These are phyloP conservation scores for Acanthamoeba lenticulata DNA, from an alignment of 208 protist species.

Conservation along the genomic window DNA sequence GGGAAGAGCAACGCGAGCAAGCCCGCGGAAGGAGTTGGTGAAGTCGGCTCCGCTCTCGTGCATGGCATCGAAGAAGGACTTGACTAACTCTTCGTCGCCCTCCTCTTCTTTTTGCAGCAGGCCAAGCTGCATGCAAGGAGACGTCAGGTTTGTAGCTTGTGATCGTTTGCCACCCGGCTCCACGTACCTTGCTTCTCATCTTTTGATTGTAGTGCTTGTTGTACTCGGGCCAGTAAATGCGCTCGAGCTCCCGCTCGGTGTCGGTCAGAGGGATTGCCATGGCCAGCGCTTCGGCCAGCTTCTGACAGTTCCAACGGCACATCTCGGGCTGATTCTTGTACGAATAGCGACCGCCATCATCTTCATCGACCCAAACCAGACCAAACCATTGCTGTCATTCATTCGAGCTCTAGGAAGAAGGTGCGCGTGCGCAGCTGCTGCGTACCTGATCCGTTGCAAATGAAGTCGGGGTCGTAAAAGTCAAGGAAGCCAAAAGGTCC, in stretches of 20 bases:
- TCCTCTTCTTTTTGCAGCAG: slow-evolving; percentile 32
- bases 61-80: slow-evolving; percentile 68
- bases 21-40: slow-evolving; percentile 64
- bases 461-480: slow-evolving; percentile 73
- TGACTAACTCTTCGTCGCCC: slow-evolving; percentile 56
- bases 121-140: slow-evolving; percentile 57
- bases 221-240: slow-evolving; percentile 54
- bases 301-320: slow-evolving; percentile 71
- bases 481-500: slow-evolving; percentile 87
- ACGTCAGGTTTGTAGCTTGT: not conserved
- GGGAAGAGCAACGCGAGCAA: not conserved
- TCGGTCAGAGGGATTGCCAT: slow-evolving; percentile 16
- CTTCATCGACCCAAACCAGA: not conserved
- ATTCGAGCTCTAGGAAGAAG: not conserved
- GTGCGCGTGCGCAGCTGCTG: not conserved
- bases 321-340: slow-evolving; percentile 74
- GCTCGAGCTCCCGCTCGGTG: slow-evolving; percentile 45
- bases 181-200: slow-evolving; percentile 67
- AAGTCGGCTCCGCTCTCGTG: slow-evolving; percentile 61
- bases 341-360: slow-evolving; percentile 68
- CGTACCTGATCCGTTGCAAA: slow-evolving; percentile 67
- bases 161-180: not conserved
- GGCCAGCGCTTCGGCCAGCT: slow-evolving; percentile 61
- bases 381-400: not conserved
- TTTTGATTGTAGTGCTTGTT: slow-evolving; percentile 52